A percentile compares a stretch with the other conserved stretches of the same genome.
Conservation (phyloP, 306 rosid genomes). For the Sicyos baderoa region DNA sequence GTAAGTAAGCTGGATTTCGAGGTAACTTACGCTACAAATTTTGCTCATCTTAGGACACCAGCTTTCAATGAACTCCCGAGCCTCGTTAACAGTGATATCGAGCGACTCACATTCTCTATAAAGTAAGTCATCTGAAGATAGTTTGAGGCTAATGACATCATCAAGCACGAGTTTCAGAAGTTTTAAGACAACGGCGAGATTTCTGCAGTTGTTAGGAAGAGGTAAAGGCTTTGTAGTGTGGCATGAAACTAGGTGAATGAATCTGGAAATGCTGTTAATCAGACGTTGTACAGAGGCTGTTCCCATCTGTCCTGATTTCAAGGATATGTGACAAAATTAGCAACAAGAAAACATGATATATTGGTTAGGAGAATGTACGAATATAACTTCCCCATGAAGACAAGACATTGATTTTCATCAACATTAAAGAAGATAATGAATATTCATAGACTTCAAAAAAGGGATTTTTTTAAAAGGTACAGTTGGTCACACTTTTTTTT, state of each 20-base stretch:
- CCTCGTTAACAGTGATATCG: constrained; percentile 56
- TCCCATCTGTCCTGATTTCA: constrained; percentile 56
- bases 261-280: constrained; percentile 76
- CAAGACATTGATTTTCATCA: background rate
- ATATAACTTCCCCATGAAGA: background rate
- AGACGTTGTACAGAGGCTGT: constrained; percentile 54
- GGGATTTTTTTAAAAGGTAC: background rate
- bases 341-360: background rate
- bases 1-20: background rate
- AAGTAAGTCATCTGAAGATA: constrained; percentile 42
- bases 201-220: constrained; percentile 53
- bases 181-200: constrained; percentile 56
- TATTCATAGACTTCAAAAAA: background rate
- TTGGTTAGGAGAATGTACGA: background rate
- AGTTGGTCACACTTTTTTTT: background rate
- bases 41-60: constrained; percentile 73
- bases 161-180: constrained; percentile 71
- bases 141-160: constrained; percentile 45
- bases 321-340: constrained; percentile 7
- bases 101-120: constrained; percentile 60
- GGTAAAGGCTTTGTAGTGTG: constrained; percentile 47
- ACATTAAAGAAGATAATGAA: background rate
- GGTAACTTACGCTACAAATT: constrained; percentile 53
- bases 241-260: constrained; percentile 78
- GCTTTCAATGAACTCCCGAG: constrained; percentile 65